Percentiles rank a stretch among this genome's conserved stretches.
Conservation (phyloP, 768 basidiomycete genomes). For the Xerocomus brunneocitrinus region DNA sequence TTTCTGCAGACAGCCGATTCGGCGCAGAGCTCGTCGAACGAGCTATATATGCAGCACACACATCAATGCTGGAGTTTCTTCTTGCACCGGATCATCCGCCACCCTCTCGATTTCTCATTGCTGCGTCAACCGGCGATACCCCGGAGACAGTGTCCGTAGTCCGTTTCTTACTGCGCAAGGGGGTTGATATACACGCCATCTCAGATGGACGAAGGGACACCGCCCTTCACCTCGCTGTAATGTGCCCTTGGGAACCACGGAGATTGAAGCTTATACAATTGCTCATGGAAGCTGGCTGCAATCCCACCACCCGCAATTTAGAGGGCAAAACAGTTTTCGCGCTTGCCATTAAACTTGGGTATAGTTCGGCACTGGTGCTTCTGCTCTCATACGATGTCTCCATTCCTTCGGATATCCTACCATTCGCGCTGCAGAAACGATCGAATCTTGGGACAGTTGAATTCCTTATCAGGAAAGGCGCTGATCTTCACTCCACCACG, state of each 20-base stretch:
- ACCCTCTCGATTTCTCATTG: too few species aligned
- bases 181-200: background rate
- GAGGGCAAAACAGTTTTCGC: too few species aligned
- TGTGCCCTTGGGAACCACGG: background rate
- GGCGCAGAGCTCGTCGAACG: background rate
- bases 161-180: constrained; percentile 2
- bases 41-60: background rate
- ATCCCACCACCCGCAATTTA: too few species aligned
- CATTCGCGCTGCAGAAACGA: too few species aligned
- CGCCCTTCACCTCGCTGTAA: background rate
- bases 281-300: constrained; percentile 1
- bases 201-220: background rate
- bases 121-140: too few species aligned
- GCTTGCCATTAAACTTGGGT: too few species aligned
- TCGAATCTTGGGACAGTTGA: too few species aligned
- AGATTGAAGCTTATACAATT: background rate
- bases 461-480: too few species aligned
- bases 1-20: background rate
- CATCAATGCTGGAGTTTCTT: too few species aligned
- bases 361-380: too few species aligned
- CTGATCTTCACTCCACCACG: too few species aligned
- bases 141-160: background rate
- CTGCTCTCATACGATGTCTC: background rate
- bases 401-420: background rate
- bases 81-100: too few species aligned